Evolutionary conservation across 2,329 filamentous ascomycete species (phyloP).

Genomic region (Aspergillus puulaauensis): DNA sequence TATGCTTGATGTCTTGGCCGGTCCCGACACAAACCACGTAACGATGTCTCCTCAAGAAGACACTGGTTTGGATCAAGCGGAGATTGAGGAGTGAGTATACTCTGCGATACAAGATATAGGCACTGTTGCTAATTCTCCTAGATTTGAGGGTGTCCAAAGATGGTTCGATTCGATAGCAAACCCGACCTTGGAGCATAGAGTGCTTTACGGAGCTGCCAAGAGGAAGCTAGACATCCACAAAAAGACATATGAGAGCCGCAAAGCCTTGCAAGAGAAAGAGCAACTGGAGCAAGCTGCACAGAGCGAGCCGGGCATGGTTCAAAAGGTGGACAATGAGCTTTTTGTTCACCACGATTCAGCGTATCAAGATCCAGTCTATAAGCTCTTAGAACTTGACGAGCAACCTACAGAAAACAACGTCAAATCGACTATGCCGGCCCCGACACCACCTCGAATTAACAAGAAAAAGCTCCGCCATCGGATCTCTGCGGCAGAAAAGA

Average conservation of each 20-base stretch:
- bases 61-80: background rate
- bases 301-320: background rate
- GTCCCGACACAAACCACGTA: background rate
- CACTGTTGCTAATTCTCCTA: background rate
- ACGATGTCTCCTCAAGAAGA: background rate
- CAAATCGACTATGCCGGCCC: background rate
- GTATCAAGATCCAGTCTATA: background rate
- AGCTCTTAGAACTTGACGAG: background rate
- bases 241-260: constrained; percentile 7
- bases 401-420: background rate
- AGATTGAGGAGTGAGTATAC: background rate
- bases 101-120: background rate
- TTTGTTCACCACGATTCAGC: background rate
- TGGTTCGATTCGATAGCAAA: constrained; percentile 8
- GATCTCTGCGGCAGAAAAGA: constrained; percentile 15
- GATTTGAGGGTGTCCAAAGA: constrained; percentile 10
- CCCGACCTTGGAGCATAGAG: constrained; percentile 9
- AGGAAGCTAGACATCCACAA: background rate
- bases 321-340: constrained; percentile 1
- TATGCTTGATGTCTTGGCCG: background rate
- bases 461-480: constrained; percentile 9
- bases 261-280: background rate
- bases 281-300: background rate
- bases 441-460: background rate
- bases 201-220: constrained; percentile 12